phyloP scores from a whole-genome alignment of 805 yeast genomes.

The Metschnikowia picachoensis region DNA sequence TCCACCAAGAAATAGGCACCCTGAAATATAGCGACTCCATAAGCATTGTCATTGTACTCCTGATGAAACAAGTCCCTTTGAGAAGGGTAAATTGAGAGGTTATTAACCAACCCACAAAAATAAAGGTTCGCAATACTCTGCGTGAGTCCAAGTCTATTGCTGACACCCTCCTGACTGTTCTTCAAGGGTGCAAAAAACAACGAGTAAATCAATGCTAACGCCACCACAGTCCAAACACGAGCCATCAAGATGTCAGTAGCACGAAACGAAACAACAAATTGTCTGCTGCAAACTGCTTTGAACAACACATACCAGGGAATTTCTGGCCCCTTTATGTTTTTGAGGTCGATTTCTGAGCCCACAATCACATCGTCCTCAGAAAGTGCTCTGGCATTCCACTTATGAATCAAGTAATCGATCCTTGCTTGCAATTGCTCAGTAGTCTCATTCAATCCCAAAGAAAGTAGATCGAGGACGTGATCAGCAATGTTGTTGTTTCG shows the following conservation, averaged over 20 bases:
- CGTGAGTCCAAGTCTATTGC: slow-evolving; percentile 67
- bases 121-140: slow-evolving; percentile 72
- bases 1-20: slow-evolving; percentile 56
- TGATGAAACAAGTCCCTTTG: slow-evolving; percentile 75
- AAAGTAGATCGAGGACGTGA: slow-evolving; percentile 63
- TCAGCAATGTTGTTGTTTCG: slow-evolving; percentile 68
- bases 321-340: slow-evolving; percentile 28
- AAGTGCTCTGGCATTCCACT: slow-evolving; percentile 20
- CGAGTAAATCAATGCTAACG: slow-evolving; percentile 61
- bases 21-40: slow-evolving; percentile 63
- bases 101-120: slow-evolving; percentile 76
- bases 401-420: slow-evolving; percentile 23
- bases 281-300: slow-evolving; percentile 30
- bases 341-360: slow-evolving; percentile 18
- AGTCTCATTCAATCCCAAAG: slow-evolving; percentile 35
- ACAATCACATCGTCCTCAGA: not conserved
- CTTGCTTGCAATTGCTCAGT: slow-evolving; percentile 20
- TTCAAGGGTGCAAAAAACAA: slow-evolving; percentile 52
- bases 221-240: slow-evolving; percentile 59
- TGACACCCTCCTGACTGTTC: slow-evolving; percentile 46
- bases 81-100: slow-evolving; percentile 68
- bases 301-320: slow-evolving; percentile 27
- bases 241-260: slow-evolving; percentile 57
- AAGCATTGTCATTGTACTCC: slow-evolving; percentile 70
- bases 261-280: slow-evolving; percentile 31